Evolutionary conservation across 768 basidiomycete species (phyloP).

Genomic region (Termitomyces sp.): DNA sequence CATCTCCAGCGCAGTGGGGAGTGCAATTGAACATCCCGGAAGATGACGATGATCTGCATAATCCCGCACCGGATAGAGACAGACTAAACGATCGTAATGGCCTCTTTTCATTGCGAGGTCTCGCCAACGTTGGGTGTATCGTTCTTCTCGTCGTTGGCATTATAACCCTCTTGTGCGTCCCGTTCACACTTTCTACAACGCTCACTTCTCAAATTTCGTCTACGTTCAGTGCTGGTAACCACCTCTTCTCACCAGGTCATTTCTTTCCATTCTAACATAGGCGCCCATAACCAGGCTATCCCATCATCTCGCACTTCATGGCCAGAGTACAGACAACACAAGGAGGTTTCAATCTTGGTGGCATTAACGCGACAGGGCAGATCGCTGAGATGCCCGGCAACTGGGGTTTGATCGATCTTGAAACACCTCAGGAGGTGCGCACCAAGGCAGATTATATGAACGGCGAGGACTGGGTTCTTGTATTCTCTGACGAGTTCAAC

Average conservation of each 20-base stretch:
- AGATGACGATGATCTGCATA: slow-evolving; percentile 63
- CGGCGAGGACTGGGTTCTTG: slow-evolving; percentile 51
- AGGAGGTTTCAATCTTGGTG: slow-evolving; percentile 73
- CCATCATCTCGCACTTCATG: slow-evolving; percentile 46
- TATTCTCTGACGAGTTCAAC: slow-evolving; percentile 86
- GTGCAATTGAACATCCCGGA: slow-evolving; percentile 44
- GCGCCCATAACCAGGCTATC: slow-evolving; percentile 36
- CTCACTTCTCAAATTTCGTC: slow-evolving; percentile 1
- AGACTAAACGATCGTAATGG: slow-evolving; percentile 52
- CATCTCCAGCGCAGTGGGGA: slow-evolving; percentile 51
- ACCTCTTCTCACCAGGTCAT: background rate
- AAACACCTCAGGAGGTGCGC: slow-evolving; percentile 63
- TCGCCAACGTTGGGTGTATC: slow-evolving; percentile 69
- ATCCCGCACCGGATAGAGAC: slow-evolving; percentile 58
- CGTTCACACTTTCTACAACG: background rate
- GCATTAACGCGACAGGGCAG: slow-evolving; percentile 74
- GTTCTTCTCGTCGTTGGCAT: slow-evolving; percentile 48
- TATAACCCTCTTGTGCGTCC: slow-evolving; percentile 57
- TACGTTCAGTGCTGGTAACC: slow-evolving; percentile 37
- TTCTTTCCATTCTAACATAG: slow-evolving; percentile 4
- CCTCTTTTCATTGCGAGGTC: slow-evolving; percentile 60
- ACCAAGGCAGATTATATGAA: slow-evolving; percentile 56
- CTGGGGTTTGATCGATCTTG: slow-evolving; percentile 69
- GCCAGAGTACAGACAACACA: slow-evolving; percentile 40
- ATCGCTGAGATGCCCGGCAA: slow-evolving; percentile 58